phyloP scores from a whole-genome alignment of 768 basidiomycete species.

The Mrakia gelida region DNA sequence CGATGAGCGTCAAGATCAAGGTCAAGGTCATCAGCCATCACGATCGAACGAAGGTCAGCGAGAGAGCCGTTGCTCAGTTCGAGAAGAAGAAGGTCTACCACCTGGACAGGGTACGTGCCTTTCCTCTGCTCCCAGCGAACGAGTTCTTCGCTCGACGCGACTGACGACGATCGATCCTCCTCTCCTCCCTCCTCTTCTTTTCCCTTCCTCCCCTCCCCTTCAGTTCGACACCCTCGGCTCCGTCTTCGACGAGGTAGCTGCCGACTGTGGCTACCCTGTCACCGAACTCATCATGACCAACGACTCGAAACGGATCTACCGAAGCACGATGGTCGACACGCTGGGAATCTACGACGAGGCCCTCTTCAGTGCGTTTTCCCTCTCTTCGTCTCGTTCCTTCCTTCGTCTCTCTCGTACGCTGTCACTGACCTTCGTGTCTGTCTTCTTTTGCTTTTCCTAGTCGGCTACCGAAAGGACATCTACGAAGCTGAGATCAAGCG shows the following conservation, averaged over 20 bases:
- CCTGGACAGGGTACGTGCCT: not conserved
- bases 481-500: not conserved
- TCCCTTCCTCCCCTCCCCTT: not conserved
- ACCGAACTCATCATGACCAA: not conserved
- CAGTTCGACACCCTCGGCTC: not conserved
- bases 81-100: not conserved
- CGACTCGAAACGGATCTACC: not conserved
- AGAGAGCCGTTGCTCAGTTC: not conserved
- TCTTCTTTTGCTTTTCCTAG: not conserved
- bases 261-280: not conserved
- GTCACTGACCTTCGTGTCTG: too few species aligned
- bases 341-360: not conserved
- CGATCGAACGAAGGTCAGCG: not conserved
- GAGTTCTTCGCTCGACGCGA: not conserved
- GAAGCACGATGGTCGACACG: not conserved
- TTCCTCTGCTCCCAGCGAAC: not conserved
- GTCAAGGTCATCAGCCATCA: slow-evolving; percentile 1
- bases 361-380: not conserved
- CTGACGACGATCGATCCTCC: not conserved
- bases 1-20: not conserved
- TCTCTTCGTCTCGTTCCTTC: not conserved
- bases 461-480: slow-evolving; percentile 14
- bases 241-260: not conserved
- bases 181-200: not conserved
- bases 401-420: not conserved